Evolutionary conservation across 768 basidiomycete genomes (phyloP).

Genomic region (Cubamyces lactineus): DNA sequence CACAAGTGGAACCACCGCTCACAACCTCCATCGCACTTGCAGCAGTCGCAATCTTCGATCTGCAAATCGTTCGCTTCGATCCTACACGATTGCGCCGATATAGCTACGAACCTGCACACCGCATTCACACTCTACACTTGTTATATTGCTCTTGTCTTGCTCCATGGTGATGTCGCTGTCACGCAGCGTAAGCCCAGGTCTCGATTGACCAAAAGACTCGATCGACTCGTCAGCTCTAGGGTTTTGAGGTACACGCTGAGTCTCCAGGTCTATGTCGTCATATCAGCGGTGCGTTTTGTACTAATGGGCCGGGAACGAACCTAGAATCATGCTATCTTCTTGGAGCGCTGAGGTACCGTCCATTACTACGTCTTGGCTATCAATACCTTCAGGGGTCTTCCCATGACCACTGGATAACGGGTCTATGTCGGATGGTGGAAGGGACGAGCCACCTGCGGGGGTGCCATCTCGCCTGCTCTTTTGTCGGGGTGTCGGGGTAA

Average conservation of each 20-base stretch:
- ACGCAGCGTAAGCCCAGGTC: neutral
- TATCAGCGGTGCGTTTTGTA: neutral
- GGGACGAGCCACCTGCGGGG: slow-evolving; percentile 2
- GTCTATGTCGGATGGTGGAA: slow-evolving; percentile 33
- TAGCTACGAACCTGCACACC: slow-evolving; percentile 52
- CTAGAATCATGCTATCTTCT: slow-evolving; percentile 53
- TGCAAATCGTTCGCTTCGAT: slow-evolving; percentile 30
- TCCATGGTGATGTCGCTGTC: slow-evolving; percentile 12
- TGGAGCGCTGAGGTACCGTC: slow-evolving; percentile 13
- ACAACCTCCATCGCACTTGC: slow-evolving; percentile 76
- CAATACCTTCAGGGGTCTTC: slow-evolving; percentile 30
- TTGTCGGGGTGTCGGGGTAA: slow-evolving; percentile 17
- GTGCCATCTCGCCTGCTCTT: neutral
- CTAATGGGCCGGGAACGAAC: slow-evolving; percentile 31
- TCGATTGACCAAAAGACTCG: slow-evolving; percentile 41
- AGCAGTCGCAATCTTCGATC: slow-evolving; percentile 54
- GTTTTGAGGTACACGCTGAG: slow-evolving; percentile 26
- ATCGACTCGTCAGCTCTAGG: slow-evolving; percentile 34
- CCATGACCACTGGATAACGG: slow-evolving; percentile 9
- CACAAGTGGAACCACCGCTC: slow-evolving; percentile 76
- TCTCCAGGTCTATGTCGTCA: slow-evolving; percentile 37
- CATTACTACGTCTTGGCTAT: slow-evolving; percentile 43
- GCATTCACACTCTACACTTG: slow-evolving; percentile 69
- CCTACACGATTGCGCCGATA: neutral
- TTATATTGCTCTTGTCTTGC: slow-evolving; percentile 26